Evolutionary conservation across 2,329 filamentous ascomycete genomes (phyloP), one percentile per base, ranked within the genome.

Genomic region (Alternaria sp.): DNA sequence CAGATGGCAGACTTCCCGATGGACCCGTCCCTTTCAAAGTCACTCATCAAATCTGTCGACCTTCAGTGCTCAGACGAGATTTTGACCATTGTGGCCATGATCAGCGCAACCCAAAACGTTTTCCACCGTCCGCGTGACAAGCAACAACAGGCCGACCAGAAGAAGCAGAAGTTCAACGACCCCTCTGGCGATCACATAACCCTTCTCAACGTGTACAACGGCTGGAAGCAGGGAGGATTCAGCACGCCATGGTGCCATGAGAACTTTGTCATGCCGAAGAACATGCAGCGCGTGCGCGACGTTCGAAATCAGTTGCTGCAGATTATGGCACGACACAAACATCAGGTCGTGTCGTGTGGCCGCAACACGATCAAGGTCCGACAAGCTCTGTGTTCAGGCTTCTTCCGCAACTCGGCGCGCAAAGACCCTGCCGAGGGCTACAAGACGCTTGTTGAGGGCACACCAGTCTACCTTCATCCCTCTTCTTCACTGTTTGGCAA

Each of bases 1-100:
- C 96, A 97, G 78, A 98, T 99, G 94, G 94, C 95, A 11, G 94
- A 99, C 74, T 98, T 98, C 78, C 95, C 95, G 0, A 98, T 98
- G 93, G 94, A 98, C 58, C 95, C 95, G 0, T 89, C 92, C 0
- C 85, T 98, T 0, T 92, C 94, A 54, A 99, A 98, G 78, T 89
- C 93, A 0, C 86, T 99, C 1, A 96, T 99, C 64, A 90, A 89
- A 11, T 92, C 92, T 0, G 91, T 96, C 2, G 92, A 97, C 47
- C 86, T 96, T 66, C 87, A 90, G 28, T 99, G 96, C 79, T 94
- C 92, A 0, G 95, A 99, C 26, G 95, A 99, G 79, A 89, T 98
- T 72, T 88, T 99, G 26, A 94, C 88, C 65, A 97, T 99, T 61
- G 93, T 99, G 2, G 69, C 73, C 51, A 77, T 77, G 74, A 88